Conservation (phyloP, 1,139 yeast genomes). For the Yamadazyma dendronema region DNA sequence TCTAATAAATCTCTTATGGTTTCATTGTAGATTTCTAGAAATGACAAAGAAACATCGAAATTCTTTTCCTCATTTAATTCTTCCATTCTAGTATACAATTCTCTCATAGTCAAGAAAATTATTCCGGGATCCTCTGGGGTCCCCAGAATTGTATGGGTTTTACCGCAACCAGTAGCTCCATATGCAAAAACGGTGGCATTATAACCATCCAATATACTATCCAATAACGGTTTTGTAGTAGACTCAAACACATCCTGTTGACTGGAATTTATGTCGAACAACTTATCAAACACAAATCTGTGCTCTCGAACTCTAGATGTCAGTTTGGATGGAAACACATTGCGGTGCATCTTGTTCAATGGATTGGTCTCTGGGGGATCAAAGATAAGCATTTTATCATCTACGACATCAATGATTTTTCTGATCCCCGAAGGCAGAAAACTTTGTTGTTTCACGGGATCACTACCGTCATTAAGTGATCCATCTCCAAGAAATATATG, state of each 20-base stretch:
- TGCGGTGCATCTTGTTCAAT: conserved; percentile 55
- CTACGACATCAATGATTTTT: conserved; percentile 77
- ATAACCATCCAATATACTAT: conserved; percentile 76
- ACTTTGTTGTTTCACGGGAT: conserved; percentile 6
- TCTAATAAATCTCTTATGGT: conserved; percentile 74
- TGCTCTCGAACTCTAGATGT: conserved; percentile 67
- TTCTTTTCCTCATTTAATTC: conserved; percentile 51
- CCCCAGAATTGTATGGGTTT: conserved; percentile 88
- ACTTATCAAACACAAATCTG: conserved; percentile 75
- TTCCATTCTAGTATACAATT: conserved; percentile 63
- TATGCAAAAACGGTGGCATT: conserved; percentile 76
- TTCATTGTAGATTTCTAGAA: conserved; percentile 88
- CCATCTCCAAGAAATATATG: conserved; percentile 58
- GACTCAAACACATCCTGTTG: conserved; percentile 67
- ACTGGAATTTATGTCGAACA: conserved; percentile 63
- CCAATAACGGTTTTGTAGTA: conserved; percentile 73
- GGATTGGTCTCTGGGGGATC: conserved; percentile 86
- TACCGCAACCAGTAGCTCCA: conserved; percentile 94
- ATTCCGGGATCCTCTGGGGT: conserved; percentile 74
- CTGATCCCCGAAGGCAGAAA: conserved; percentile 54
- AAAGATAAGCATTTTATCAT: conserved; percentile 83
- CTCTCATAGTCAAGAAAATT: conserved; percentile 75
- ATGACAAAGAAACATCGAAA: conserved; percentile 66
- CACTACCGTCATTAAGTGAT: conserved; percentile 27
- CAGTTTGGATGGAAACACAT: conserved; percentile 46